Evolutionary conservation across 2,329 filamentous ascomycete genomes (phyloP), one percentile per base, ranked within the genome.

Genomic region (Pyrenophora teres): DNA sequence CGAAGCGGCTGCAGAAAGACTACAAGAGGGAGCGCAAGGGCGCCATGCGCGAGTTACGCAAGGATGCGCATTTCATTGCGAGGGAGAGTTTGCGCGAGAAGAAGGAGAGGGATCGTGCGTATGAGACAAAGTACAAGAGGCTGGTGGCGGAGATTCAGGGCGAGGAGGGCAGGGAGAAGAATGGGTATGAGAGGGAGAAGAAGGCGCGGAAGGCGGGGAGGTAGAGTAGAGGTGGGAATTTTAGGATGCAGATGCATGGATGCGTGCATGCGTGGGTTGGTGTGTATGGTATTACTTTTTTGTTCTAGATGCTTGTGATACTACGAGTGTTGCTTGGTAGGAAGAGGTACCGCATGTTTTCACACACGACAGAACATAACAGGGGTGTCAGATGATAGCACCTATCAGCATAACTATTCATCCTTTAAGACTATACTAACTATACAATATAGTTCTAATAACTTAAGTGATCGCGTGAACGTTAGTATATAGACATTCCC

Each of bases 1-100:
- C 89, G 56, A 87, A 87, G 69, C 94, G 92, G 75, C 83, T 99
- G 69, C 87, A 87, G 77, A 87, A 87, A 57, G 93, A 97, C 79
- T 90, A 92, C 83, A 96, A 96, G 85, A 86, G 89, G 70, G 94
- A 99, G 82, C 84, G 86, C 74, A 99, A 99, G 84, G 93, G 92
- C 1, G 93, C 92, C 6, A 83, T 99, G 80, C 85, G 94, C 64
- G 94, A 99, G 77, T 79, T 99, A 65, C 85, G 94, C 71, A 97
- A 97, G 81, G 95, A 99, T 68, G 89, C 92, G 48, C 90, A 89
- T 74, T 97, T 99, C 71, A 86, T 97, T 78, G 91, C 92, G 30
- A 83, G 93, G 63, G 92, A 97, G 82, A 89, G 90, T 75, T 80
- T 99, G 67, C 84, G 85, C 66, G 82, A 95, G 79, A 97, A 97